Base-by-base conservation (phyloP, 2,329 filamentous ascomycete species). In the Blumeriella jaapii region DNA sequence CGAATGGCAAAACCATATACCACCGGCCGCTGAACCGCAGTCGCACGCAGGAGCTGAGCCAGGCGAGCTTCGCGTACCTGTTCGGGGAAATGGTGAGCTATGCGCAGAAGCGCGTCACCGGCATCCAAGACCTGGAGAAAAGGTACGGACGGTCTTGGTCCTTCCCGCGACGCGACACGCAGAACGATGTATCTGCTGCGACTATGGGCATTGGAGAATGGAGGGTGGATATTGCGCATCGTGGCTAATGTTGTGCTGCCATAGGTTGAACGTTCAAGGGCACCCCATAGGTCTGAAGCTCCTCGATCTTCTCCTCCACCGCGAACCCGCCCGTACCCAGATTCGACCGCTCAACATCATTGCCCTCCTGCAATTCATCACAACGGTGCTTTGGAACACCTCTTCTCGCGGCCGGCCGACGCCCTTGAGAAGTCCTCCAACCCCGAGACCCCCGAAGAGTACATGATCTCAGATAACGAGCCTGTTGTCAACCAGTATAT, bases 391-490 rank as follows among this genome's bases (percentile, higher is more conserved):
- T 36, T 98, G 89, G 82, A 77, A 48, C 82, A 93, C 59, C 80
- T 98, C 31, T 98, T 98, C 60, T 78, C 75, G 23, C 81, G 89
- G 1, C 79, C 87, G 37, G 91, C 91, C 17, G 89, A 96, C 62
- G 82, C 85, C 12, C 76, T 98, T 39, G 91, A 98, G 63, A 87
- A 91, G 62, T 84, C 78, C 40, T 77, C 77, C 35, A 79, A 83
- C 52, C 78, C 82, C 6, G 74, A 78, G 34, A 89, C 86, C 34
- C 79, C 84, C 6, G 85, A 91, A 50, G 89, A 96, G 65, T 98
- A 96, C 67, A 96, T 98, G 89, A 91, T 98, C 52, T 84, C 87
- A 52, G 91, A 98, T 63, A 96, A 98, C 61, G 91, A 96, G 58
- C 91, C 91, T 14, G 69, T 96, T 32, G 89, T 96, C 24, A 96